Evolutionary conservation across 2,329 filamentous ascomycete genomes (phyloP).

Genomic region (Sarocladium strictum): DNA sequence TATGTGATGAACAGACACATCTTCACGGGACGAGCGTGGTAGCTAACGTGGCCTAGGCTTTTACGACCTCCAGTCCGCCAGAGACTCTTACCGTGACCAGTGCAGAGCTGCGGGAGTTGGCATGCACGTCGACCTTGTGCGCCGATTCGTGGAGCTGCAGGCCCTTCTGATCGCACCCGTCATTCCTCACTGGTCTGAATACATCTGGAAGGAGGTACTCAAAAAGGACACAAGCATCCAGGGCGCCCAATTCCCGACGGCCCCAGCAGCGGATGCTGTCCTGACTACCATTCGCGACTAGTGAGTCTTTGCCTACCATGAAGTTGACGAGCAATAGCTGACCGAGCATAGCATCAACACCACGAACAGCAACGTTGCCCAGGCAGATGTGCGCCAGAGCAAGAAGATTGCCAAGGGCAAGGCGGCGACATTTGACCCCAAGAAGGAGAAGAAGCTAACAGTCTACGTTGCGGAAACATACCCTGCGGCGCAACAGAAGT

Average conservation of each 20-base stretch:
- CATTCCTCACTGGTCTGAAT: slow-evolving; percentile 89
- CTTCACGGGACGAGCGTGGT: neutral
- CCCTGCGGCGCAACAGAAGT: slow-evolving; percentile 88
- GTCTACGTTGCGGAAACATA: slow-evolving; percentile 77
- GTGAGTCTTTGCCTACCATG: too few relatives aligned
- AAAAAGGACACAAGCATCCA: slow-evolving; percentile 73
- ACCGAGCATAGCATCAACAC: slow-evolving; percentile 1
- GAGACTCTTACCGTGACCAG: slow-evolving; percentile 85
- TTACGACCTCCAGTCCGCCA: slow-evolving; percentile 22
- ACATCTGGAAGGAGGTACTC: slow-evolving; percentile 89
- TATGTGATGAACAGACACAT: neutral
- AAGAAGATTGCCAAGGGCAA: slow-evolving; percentile 96
- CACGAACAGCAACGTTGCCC: slow-evolving; percentile 32
- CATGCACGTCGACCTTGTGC: slow-evolving; percentile 78
- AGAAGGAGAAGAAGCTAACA: slow-evolving; percentile 84
- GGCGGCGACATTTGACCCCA: slow-evolving; percentile 75
- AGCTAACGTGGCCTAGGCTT: neutral
- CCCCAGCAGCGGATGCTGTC: slow-evolving; percentile 46
- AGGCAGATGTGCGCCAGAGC: slow-evolving; percentile 69
- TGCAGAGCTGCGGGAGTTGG: slow-evolving; percentile 70
- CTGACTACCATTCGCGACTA: slow-evolving; percentile 48
- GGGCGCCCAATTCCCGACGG: slow-evolving; percentile 66
- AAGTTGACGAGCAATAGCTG: too few relatives aligned
- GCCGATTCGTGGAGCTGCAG: slow-evolving; percentile 81
- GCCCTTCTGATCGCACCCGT: slow-evolving; percentile 76